phyloP scores from a whole-genome alignment of 345 rosid species.

The Syzygium aromaticum region DNA sequence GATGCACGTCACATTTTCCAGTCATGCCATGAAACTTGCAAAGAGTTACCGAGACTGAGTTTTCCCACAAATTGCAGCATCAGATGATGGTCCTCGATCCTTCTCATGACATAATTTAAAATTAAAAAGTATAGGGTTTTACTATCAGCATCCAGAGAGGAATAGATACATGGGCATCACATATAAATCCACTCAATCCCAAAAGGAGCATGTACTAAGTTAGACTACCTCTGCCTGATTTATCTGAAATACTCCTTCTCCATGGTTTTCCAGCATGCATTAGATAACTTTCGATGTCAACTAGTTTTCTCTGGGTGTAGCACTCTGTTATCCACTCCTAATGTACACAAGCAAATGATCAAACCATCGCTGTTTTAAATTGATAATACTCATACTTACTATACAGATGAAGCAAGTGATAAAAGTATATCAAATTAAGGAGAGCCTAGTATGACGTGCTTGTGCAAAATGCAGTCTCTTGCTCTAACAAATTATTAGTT shows the following conservation, averaged over 20 bases:
- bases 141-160: neutral
- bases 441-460: neutral
- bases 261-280: constrained; percentile 93
- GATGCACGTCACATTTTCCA: neutral
- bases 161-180: neutral
- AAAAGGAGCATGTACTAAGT: neutral
- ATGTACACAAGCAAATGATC: constrained; percentile 1
- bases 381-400: neutral
- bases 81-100: neutral
- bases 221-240: constrained; percentile 30
- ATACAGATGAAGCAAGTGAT: neutral
- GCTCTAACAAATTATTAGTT: neutral
- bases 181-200: neutral
- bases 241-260: constrained; percentile 31
- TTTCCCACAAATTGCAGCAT: neutral
- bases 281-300: constrained; percentile 69
- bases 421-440: neutral
- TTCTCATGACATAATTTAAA: neutral
- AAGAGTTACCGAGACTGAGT: neutral
- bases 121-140: neutral
- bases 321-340: constrained; percentile 88
- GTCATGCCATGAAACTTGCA: neutral
- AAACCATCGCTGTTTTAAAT: neutral
- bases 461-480: neutral
- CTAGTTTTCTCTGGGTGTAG: constrained; percentile 54